Evolutionary conservation across 371 early-diverging fungal genomes (phyloP).

Genomic region (Rhizomucor pusillus): DNA sequence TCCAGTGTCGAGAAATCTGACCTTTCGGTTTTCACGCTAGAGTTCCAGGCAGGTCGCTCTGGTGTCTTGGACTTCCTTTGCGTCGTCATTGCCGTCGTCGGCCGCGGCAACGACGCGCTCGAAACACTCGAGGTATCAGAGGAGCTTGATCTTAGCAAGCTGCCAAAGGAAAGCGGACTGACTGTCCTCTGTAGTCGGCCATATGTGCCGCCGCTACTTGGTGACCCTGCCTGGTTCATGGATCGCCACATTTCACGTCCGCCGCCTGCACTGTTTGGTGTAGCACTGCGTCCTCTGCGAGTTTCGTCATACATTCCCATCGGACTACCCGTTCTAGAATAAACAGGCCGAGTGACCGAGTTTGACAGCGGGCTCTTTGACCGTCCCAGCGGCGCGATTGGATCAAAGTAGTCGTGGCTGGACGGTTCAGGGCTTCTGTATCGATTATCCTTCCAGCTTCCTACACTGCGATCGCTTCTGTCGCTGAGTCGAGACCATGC

Average conservation of each 20-base stretch:
- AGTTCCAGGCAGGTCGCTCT: not conserved
- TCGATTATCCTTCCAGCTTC: conserved; percentile 18
- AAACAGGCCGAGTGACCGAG: conserved; percentile 7
- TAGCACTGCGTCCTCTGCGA: conserved; percentile 20
- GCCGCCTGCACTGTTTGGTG: conserved; percentile 17
- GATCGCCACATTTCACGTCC: conserved; percentile 7
- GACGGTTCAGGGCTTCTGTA: conserved; percentile 21
- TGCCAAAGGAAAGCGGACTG: conserved; percentile 17
- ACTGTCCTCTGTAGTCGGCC: conserved; percentile 13
- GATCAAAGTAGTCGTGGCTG: conserved; percentile 5
- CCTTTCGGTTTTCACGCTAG: conserved; percentile 4
- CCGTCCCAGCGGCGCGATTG: conserved; percentile 5
- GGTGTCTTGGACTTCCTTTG: conserved; percentile 11
- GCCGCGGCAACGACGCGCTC: conserved; percentile 7
- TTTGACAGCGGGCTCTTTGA: conserved; percentile 15
- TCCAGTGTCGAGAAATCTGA: conserved; percentile 1
- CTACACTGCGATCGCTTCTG: conserved; percentile 23
- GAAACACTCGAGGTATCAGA: conserved; percentile 15
- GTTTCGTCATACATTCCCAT: conserved; percentile 9
- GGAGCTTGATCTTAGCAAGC: conserved; percentile 16
- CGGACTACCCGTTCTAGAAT: conserved; percentile 14
- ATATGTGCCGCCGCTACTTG: conserved; percentile 3
- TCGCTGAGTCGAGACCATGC: conserved; percentile 36
- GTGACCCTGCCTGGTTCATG: conserved; percentile 3
- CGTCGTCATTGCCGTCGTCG: not conserved